Percentiles rank a stretch among this genome's conserved stretches.
Evolutionary conservation across 768 basidiomycete species (phyloP).

Genomic region (Leccinum obscurum): DNA sequence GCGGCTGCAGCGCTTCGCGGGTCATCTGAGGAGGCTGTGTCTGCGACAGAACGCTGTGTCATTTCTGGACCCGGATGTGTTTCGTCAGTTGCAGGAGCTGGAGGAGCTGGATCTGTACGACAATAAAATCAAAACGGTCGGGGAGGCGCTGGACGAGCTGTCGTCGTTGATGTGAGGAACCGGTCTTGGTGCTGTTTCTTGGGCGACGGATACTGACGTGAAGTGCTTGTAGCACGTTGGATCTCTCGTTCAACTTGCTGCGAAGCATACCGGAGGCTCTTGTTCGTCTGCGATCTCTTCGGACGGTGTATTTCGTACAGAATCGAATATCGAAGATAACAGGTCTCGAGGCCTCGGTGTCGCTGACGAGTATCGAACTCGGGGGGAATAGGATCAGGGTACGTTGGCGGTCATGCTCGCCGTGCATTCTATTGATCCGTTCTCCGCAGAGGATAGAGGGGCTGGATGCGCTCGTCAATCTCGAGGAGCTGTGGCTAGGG

Average conservation of each 20-base stretch:
- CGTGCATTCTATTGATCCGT: conserved; percentile 1
- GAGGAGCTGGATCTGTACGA: conserved; percentile 96
- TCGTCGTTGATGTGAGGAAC: conserved; percentile 53
- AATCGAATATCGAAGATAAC: conserved; percentile 87
- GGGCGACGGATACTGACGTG: background rate
- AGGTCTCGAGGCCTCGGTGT: conserved; percentile 55
- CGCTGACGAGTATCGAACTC: conserved; percentile 81
- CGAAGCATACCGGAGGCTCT: conserved; percentile 67
- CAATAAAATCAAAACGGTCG: conserved; percentile 82
- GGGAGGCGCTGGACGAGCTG: conserved; percentile 60
- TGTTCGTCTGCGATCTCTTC: conserved; percentile 55
- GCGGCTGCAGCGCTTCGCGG: conserved; percentile 72
- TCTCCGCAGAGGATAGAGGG: conserved; percentile 79
- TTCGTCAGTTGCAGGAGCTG: conserved; percentile 61
- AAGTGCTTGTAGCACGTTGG: conserved; percentile 58
- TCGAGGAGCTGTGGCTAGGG: conserved; percentile 95
- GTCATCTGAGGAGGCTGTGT: conserved; percentile 69
- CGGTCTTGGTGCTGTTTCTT: background rate
- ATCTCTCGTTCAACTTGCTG: conserved; percentile 94
- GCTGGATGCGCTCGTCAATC: conserved; percentile 71
- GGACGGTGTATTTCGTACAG: conserved; percentile 92
- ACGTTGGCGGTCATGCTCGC: conserved; percentile 25
- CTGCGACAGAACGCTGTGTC: conserved; percentile 85
- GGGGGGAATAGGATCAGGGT: conserved; percentile 93
- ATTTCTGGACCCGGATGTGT: conserved; percentile 68